A percentile compares a stretch with the other conserved stretches of the same genome.
phyloP scores from a whole-genome alignment of 2,329 filamentous ascomycete species.

The Fusarium sarcochroum region DNA sequence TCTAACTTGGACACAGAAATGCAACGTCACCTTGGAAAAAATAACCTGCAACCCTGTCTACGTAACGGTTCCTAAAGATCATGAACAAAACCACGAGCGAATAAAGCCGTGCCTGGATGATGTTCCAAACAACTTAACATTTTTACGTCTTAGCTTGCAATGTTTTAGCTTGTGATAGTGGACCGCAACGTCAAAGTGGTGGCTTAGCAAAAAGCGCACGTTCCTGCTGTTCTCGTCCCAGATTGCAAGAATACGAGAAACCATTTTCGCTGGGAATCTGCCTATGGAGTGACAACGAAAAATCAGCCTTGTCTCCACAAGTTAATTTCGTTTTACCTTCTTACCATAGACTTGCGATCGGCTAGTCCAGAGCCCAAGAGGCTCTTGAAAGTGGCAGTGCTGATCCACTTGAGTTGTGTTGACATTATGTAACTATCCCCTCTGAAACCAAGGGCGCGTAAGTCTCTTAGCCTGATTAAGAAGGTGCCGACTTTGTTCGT shows the following conservation, averaged over 20 bases:
- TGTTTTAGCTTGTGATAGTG: conserved; percentile 16
- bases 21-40: no score
- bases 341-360: conserved; percentile 2
- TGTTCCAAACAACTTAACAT: no score
- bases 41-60: no score
- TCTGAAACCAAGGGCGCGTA: conserved; percentile 2
- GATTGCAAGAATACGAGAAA: conserved; percentile 4
- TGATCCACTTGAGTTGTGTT: not conserved
- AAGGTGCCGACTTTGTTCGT: not conserved
- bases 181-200: conserved; percentile 12
- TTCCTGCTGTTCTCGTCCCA: not conserved
- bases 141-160: no score
- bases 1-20: no score
- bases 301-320: conserved; percentile 13
- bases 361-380: no score
- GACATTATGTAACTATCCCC: conserved; percentile 2
- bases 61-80: no score
- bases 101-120: no score
- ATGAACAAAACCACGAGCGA: no score
- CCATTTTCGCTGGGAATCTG: not conserved
- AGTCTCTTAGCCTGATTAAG: conserved; percentile 6
- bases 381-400: no score
- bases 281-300: not conserved
- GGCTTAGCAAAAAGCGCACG: conserved; percentile 9
- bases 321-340: conserved; percentile 5